Evolutionary conservation across 1,139 yeast genomes (phyloP).

Genomic region (Nakaseomyces glabratus): DNA sequence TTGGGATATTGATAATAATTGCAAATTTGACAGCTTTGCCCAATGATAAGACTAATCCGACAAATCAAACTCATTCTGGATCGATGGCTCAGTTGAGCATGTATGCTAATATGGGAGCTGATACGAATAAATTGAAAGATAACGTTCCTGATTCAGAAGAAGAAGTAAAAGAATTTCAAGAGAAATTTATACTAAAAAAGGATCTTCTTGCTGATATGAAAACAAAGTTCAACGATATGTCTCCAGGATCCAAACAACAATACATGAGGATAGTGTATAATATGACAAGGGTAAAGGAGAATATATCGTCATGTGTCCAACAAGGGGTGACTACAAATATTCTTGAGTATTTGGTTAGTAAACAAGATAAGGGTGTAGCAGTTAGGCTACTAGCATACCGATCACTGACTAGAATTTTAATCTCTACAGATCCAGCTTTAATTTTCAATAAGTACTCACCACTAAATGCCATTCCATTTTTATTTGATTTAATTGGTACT

Average conservation of each 20-base stretch:
- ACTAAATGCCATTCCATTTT: slow-evolving; percentile 24
- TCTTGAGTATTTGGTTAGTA: slow-evolving; percentile 21
- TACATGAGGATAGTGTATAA: slow-evolving; percentile 24
- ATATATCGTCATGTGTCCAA: slow-evolving; percentile 19
- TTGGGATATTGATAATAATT: slow-evolving; percentile 24
- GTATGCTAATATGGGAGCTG: slow-evolving; percentile 18
- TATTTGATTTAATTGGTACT: slow-evolving; percentile 18
- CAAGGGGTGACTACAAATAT: slow-evolving; percentile 25
- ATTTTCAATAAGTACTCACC: slow-evolving; percentile 28
- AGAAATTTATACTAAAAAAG: slow-evolving; percentile 17
- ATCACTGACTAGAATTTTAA: slow-evolving; percentile 22
- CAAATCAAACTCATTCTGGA: slow-evolving; percentile 9
- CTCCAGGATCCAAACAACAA: slow-evolving; percentile 23
- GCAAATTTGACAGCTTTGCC: slow-evolving; percentile 24
- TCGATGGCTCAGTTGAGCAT: slow-evolving; percentile 20
- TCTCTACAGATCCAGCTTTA: slow-evolving; percentile 24
- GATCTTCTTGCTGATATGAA: slow-evolving; percentile 20
- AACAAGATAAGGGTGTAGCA: slow-evolving; percentile 11
- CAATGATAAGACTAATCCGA: slow-evolving; percentile 11
- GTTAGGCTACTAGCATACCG: slow-evolving; percentile 23
- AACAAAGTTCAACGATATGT: slow-evolving; percentile 12
- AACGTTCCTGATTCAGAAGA: slow-evolving; percentile 17
- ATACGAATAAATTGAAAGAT: slow-evolving; percentile 9
- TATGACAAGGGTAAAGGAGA: slow-evolving; percentile 17
- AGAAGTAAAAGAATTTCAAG: slow-evolving; percentile 19